These are phyloP conservation scores for Stephanocyclus meneghinianus DNA, from an alignment of 352 stramenopile species.

Conservation along the genomic window DNA sequence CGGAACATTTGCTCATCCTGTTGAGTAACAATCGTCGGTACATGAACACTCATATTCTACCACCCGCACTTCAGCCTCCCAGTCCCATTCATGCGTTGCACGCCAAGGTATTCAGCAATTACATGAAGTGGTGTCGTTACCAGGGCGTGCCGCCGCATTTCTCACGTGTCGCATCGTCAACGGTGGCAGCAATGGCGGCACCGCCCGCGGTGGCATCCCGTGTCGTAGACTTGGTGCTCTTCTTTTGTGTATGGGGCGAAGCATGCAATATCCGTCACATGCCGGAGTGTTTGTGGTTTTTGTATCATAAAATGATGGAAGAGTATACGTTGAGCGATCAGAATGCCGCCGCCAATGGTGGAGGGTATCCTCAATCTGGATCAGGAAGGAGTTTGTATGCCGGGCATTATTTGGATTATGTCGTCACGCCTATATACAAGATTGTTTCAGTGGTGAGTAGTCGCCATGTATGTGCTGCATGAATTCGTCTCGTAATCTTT, in stretches of 20 bases:
- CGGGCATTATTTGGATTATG: constrained; percentile 96
- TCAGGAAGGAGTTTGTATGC: constrained; percentile 84
- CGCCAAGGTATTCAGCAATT: constrained; percentile 89
- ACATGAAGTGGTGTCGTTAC: constrained; percentile 92
- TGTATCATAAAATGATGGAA: constrained; percentile 95
- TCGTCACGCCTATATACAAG: constrained; percentile 96
- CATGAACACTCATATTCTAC: constrained; percentile 83
- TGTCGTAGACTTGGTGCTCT: constrained; percentile 90
- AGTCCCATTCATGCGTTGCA: constrained; percentile 88
- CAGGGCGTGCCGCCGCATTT: constrained; percentile 88
- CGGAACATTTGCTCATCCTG: constrained; percentile 95
- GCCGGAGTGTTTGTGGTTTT: constrained; percentile 96
- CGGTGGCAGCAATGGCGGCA: constrained; percentile 58
- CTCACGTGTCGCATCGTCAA: constrained; percentile 69
- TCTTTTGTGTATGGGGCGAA: constrained; percentile 99
- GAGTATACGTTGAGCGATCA: constrained; percentile 67
- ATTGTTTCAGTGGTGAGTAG: constrained; percentile 86
- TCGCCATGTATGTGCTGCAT: constrained; percentile 4
- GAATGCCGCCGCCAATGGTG: constrained; percentile 1
- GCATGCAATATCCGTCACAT: constrained; percentile 96
- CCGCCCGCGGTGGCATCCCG: constrained; percentile 74
- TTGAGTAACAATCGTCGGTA: constrained; percentile 91
- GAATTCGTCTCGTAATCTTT: neutral
- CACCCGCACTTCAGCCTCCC: constrained; percentile 76
- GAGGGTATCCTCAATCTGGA: constrained; percentile 2